Evolutionary conservation across 352 stramenopile species (phyloP).

Genomic region (Phytopythium helicoides): DNA sequence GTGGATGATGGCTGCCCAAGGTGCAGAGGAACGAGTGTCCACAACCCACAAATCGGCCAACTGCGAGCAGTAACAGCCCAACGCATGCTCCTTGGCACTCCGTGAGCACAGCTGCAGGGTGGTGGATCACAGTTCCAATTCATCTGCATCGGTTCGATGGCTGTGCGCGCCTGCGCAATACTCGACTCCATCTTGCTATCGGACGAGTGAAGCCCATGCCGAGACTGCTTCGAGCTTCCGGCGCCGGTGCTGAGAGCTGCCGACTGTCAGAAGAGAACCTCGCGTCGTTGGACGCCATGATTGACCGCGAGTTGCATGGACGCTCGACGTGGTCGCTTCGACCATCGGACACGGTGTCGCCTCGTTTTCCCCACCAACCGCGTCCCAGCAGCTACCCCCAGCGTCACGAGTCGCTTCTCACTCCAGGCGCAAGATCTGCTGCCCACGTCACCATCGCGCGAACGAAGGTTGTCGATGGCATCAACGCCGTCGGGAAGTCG

Average conservation of each 20-base stretch:
- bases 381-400: neutral
- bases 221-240: neutral
- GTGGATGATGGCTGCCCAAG: neutral
- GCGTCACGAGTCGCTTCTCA: too few species aligned
- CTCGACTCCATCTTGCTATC: neutral
- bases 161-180: neutral
- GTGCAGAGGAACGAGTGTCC: neutral
- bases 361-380: neutral
- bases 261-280: neutral
- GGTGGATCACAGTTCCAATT: too few species aligned
- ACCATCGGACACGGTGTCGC: neutral
- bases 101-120: too few species aligned
- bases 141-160: neutral
- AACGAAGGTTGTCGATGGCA: too few species aligned
- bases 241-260: neutral
- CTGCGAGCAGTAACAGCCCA: too few species aligned
- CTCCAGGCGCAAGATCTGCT: too few species aligned
- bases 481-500: too few species aligned
- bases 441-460: too few species aligned
- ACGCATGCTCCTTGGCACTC: too few species aligned
- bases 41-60: too few species aligned
- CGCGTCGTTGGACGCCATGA: neutral
- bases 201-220: neutral
- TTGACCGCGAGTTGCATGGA: slow-evolving; percentile 1
- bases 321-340: neutral